Base-by-base conservation (phyloP, 148 eudicot genomes). In the Rhododendron mucronatum region DNA sequence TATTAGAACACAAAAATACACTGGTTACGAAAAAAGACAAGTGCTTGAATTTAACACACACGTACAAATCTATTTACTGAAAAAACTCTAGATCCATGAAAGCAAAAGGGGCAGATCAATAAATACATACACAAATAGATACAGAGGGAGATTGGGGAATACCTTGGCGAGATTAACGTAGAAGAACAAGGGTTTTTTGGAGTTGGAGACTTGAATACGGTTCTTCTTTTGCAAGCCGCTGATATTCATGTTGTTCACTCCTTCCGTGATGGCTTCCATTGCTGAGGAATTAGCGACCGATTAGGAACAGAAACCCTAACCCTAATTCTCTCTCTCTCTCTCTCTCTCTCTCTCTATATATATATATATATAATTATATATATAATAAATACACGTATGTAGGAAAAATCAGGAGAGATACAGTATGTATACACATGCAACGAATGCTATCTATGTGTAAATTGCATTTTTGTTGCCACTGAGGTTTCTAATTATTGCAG, bases 121-220 rank as follows among this genome's bases (percentile, higher is more conserved):
- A 26, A 82, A 71, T 9, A 69, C 77, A 80, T 47, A 21, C 28
- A 51, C 37, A 84, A 28, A 51, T 65, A 35, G 28, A 82, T 41
- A 82, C 3, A 21, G 21, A 18, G 79, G 33, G 82, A 53, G 78
- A 61, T 44, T 10, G 5, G 33, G 33, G 7, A 35, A 4, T 33
- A 93, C 95, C 93, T 93, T 93, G 55, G 95, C 93, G 73, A 93
- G 94, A 93, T 93, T 93, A 83, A 93, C 94, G 69, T 93, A 92
- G 91, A 93, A 93, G 26, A 93, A 93, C 53, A 93, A 88, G 85
- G 94, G 95, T 45, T 92, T 93, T 77, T 93, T 93, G 83, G 95
- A 92, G 84, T 92, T 91, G 37, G 94, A 93, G 83, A 93, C 95
- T 78, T 93, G 95, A 83, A 93, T 93, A 14, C 94, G 92, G 55